These are phyloP conservation scores for Tubosaeta brunneosetosa DNA, from an alignment of 768 basidiomycete species.

Conservation along the genomic window DNA sequence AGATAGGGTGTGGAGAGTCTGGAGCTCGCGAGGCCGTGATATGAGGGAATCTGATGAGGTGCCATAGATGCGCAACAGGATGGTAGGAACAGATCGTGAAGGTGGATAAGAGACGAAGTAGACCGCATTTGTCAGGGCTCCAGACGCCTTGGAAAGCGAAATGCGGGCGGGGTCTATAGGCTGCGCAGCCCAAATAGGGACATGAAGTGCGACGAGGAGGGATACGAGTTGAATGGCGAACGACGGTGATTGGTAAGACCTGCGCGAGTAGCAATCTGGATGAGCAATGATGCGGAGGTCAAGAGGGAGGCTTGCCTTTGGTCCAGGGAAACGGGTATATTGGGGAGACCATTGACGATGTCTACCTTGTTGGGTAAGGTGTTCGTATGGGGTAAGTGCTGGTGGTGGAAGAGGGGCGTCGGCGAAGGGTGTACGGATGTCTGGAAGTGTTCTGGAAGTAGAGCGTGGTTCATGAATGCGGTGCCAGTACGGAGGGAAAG, in stretches of 20 bases:
- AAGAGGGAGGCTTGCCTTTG: conserved; percentile 58
- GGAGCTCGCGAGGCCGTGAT: conserved; percentile 81
- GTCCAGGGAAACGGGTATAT: conserved; percentile 52
- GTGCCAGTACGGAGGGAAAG: background rate
- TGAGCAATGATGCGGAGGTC: conserved; percentile 13
- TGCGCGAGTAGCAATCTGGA: conserved; percentile 27
- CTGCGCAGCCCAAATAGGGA: conserved; percentile 55
- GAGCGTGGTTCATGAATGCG: conserved; percentile 12
- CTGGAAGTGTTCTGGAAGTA: background rate
- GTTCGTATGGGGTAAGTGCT: conserved; percentile 14
- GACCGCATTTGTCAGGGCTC: conserved; percentile 92
- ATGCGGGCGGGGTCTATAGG: conserved; percentile 46
- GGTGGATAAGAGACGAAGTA: conserved; percentile 86
- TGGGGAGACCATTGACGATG: conserved; percentile 55
- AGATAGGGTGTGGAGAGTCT: conserved; percentile 84
- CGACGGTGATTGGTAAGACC: conserved; percentile 56
- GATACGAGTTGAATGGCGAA: conserved; percentile 57
- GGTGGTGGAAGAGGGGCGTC: conserved; percentile 16
- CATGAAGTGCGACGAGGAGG: conserved; percentile 49
- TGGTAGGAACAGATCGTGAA: conserved; percentile 47
- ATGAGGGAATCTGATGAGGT: conserved; percentile 82
- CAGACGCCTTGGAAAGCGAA: conserved; percentile 76
- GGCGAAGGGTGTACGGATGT: conserved; percentile 10
- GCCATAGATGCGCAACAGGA: conserved; percentile 91
- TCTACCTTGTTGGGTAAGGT: conserved; percentile 40